Evolutionary conservation across 2,329 filamentous ascomycete species (phyloP), one percentile per base, ranked within the genome.

Genomic region (Arachnomyces sp.): DNA sequence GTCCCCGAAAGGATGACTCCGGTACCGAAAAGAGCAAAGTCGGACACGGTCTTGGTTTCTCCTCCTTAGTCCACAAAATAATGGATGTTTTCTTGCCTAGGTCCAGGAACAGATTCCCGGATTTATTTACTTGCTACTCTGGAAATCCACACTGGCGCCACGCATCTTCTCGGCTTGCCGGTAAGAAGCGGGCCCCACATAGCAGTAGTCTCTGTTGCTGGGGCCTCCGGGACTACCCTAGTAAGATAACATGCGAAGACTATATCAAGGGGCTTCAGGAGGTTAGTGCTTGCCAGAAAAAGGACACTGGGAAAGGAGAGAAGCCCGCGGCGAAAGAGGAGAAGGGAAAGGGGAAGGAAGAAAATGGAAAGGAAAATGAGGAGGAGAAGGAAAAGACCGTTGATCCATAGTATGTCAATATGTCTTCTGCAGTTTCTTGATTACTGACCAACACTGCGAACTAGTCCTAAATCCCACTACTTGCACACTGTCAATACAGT

Each of bases 391-490:
- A 32, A 13, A 13, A 32, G 12, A 34, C 17, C n/a, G 18, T 35
- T 12, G 25, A 38, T 15, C 30, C 40, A 29, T 48, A 39, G 44
- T 46, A 38, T 34, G 44, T 36, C 16, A 12, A 35, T 15, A 25
- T n/a, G 7, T 13, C 31, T 32, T 2, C 7, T 7, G 33, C 25
- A 12, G 7, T 17, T 28, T 29, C 9, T 18, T 13, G 30, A 14
- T 34, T 9, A 18, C 18, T 28, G 9, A 25, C 21, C 9, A 25
- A 25, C 21, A 5, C 21, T 9, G n/a, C 7, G 11, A 18, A 16
- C 28, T 34, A 48, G 46, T 18, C 46, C 46, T 11, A 46, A 32
- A 37, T 42, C 46, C 21, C 41, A 46, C 36, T 48, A 48, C 31
- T 31, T 48, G 14, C 44, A 48, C 21, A 40, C 39, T 11, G 44